Evolutionary conservation across 2,329 filamentous ascomycete genomes (phyloP).

Genomic region (Epichloe sp.): DNA sequence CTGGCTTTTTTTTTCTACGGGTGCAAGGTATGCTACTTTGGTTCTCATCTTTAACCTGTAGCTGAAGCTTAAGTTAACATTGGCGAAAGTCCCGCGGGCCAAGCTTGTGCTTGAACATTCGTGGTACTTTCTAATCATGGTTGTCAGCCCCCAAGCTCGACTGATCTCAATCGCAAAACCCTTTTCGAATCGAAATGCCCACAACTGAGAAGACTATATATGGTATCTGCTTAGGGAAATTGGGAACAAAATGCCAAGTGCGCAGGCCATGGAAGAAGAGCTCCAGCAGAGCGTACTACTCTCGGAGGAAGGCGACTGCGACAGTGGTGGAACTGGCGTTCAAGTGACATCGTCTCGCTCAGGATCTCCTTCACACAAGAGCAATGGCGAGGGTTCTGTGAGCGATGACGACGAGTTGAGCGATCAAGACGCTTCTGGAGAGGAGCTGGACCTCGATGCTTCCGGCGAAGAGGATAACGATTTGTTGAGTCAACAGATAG

Average conservation of each 20-base stretch:
- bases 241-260: slow-evolving; percentile 31
- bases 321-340: slow-evolving; percentile 16
- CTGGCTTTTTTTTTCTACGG: neutral
- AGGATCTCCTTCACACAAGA: slow-evolving; percentile 3
- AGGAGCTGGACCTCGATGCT: slow-evolving; percentile 29
- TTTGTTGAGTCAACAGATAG: slow-evolving; percentile 14
- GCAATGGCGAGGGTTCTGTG: slow-evolving; percentile 7
- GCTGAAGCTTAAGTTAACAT: slow-evolving; percentile 4
- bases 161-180: slow-evolving; percentile 11
- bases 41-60: neutral
- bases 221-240: slow-evolving; percentile 12
- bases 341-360: neutral
- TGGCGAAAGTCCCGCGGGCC: slow-evolving; percentile 3
- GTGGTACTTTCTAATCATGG: slow-evolving; percentile 9
- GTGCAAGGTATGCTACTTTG: slow-evolving; percentile 1
- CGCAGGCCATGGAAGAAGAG: slow-evolving; percentile 43
- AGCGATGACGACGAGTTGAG: slow-evolving; percentile 23
- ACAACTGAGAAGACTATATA: slow-evolving; percentile 6
- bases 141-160: slow-evolving; percentile 11
- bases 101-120: slow-evolving; percentile 6
- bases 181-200: slow-evolving; percentile 18
- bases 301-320: slow-evolving; percentile 35
- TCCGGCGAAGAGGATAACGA: slow-evolving; percentile 30
- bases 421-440: slow-evolving; percentile 28
- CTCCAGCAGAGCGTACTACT: slow-evolving; percentile 41